phyloP scores from a whole-genome alignment of 2,329 filamentous ascomycete genomes.

The Colletotrichum sidae region DNA sequence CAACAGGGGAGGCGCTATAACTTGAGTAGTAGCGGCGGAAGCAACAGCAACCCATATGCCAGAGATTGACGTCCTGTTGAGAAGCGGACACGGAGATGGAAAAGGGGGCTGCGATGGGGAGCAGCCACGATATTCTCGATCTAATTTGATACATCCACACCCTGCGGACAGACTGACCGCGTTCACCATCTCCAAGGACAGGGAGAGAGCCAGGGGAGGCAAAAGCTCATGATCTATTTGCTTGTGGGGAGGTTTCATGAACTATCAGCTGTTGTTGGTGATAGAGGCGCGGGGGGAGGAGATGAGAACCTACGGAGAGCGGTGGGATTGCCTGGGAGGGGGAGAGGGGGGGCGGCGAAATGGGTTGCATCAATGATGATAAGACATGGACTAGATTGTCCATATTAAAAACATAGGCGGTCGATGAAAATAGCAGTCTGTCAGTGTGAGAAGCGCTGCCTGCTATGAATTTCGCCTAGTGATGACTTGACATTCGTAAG shows the following conservation, averaged over 20 bases:
- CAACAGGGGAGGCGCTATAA: constrained; percentile 1
- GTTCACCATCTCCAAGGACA: constrained; percentile 10
- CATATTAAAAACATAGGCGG: neutral
- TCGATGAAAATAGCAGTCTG: constrained; percentile 1
- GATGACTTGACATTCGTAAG: neutral
- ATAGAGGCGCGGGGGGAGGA: neutral
- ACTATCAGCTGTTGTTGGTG: constrained; percentile 8
- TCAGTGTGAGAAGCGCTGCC: too few relatives aligned
- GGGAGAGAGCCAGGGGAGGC: neutral
- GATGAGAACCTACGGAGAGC: neutral
- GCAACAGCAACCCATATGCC: constrained; percentile 3
- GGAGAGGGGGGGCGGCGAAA: neutral
- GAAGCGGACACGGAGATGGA: neutral
- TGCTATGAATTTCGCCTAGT: too few relatives aligned
- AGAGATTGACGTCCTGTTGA: constrained; percentile 17
- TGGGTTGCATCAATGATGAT: constrained; percentile 14
- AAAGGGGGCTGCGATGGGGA: neutral
- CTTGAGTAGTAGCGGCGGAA: neutral
- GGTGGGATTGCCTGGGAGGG: neutral
- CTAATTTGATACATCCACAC: constrained; percentile 22
- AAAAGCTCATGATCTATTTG: constrained; percentile 20
- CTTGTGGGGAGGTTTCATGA: constrained; percentile 30
- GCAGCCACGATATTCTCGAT: constrained; percentile 19
- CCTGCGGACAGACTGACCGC: constrained; percentile 16
- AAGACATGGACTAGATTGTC: constrained; percentile 21